Evolutionary conservation across 371 early-diverging fungal genomes (phyloP), one percentile per base, ranked within the genome.

Genomic region (Parasitella parasitica): DNA sequence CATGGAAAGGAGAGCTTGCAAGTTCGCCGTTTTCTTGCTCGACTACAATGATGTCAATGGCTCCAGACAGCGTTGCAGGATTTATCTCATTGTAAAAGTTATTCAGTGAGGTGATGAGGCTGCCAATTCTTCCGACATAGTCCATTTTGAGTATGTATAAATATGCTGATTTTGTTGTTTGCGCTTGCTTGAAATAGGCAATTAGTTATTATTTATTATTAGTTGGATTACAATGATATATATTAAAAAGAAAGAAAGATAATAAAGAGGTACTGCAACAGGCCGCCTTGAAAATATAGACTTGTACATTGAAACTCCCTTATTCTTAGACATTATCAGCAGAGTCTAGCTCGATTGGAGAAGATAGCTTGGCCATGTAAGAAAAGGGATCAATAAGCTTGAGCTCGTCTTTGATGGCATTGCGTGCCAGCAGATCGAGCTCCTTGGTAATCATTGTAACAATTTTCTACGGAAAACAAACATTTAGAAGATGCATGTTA

Each of bases 1-100:
- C 97, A 77, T 99, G 99, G 71, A 99, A 99, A 4, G 99, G 98
- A 7, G 97, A 95, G 71, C 97, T 95, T 9, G 84, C 76, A 27
- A 96, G 77, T 28, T 88, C 86, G 16, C 96, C 97, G 70, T 90
- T 81, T 32, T 78, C 64, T 64, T 88, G 90, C 70, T 96, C 89
- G 12, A 97, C 94, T 12, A 97, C 98, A 8, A 99, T 89, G 49
- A 99, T 89, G 76, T 99, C 99, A 75, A 98, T 98, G 35, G 99
- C 98, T 32, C 99, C 99, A 12, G 96, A 94, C 28, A 99, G 87
- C 0, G 99, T 99, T 0, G 98, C 86, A 3, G 99, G 99, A 72
- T 99, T 99, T 54, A 99, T 88, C 68, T 96, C 97, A 62, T 90
- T 95, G 82, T 98, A 99, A 71, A 99, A 91, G 64, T 90, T 92